Base-by-base conservation (phyloP, 768 basidiomycete species). In the Russula sp. region DNA sequence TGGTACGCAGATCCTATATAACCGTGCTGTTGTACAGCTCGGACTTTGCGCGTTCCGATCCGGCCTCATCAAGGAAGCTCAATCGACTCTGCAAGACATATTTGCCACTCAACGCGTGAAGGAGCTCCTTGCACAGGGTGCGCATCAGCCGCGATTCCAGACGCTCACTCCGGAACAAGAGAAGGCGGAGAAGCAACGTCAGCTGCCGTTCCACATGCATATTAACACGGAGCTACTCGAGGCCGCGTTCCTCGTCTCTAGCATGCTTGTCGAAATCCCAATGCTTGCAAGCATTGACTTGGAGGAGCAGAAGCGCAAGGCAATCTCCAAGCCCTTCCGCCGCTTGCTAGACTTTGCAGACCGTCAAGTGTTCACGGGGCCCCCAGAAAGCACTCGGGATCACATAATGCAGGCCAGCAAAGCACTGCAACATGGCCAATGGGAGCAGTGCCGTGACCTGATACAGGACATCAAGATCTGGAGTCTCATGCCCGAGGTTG, bases 381-480 rank as follows among this genome's bases (percentile, higher is more conserved):
- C 95, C 2, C 94, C 94, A n/a, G 97, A 99, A 76, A 98, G 91
- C 70, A 98, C 96, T 37, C 81, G 97, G 39, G 97, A 99, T 71
- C 97, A 98, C 73, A 96, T 99, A 74, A 97, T 98, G 91, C 96
- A 98, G 75, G 97, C 97, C 2, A 92, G 90, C 76, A 98, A 94
- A 75, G 95, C 97, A 1, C 75, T 99, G 52, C 94, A 98, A 76
- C 86, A 89, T 65, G 97, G 96, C 18, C 94, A 98, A 70, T 99
- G 97, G 97, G 91, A 96, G 73, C 87, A 88, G 71, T 96, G 94
- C 70, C 84, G 89, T 51, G 95, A 98, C 71, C 79, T 99, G 58
- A 85, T 98, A 57, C 88, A 94, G 72, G 87, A 88, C 71, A 98
- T 98, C 80, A 98, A 97, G 76, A 94, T 98, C 39, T 98, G 97